Base-by-base conservation (phyloP, 2,329 filamentous ascomycete genomes). In the Claviceps cyperi region DNA sequence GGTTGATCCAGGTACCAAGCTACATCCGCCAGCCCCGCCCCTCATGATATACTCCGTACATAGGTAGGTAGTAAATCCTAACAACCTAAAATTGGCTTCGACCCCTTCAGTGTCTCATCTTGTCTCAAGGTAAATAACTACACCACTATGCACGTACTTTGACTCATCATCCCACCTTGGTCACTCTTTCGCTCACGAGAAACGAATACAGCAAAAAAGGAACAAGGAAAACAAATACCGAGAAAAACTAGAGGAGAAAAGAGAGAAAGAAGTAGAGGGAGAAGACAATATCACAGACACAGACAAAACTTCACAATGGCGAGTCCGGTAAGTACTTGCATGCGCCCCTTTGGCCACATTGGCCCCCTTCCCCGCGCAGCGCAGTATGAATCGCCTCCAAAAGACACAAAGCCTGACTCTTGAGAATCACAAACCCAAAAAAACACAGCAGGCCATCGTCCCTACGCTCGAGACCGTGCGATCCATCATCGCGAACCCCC, bases 401-500 rank as follows among this genome's bases (percentile, higher is more conserved):
- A 46, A 22, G n/a, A 17, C 14, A 22, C 9, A 9, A 22, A 28
- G 13, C 17, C 19, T 32, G 46, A 38, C 37, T 14, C 14, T 15
- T 15, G 37, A 38, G 4, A 38, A 38, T 38, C 15, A 43, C 54
- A 45, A 55, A 39, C 2, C 50, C 43, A 38, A 39, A 38, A 32
- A 39, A 37, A 17, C 38, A 45, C 59, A 71, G 68, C 65, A 63
- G 59, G 62, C 62, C 54, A 62, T 73, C 53, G 60, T 70, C 41
- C 72, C 72, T 54, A 69, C 71, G 45, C 64, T 75, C 53, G 68
- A 74, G 52, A 69, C 67, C 50, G 68, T 76, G 49, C 65, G 64
- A 52, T 64, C 68, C 43, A 58, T 74, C 50, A 61, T 76, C 51
- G 60, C 62, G 46, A 66, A 63, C 49, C 62, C 68, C 17, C 60